Conservation (phyloP, 805 yeast genomes). For the Candida ovalis region DNA sequence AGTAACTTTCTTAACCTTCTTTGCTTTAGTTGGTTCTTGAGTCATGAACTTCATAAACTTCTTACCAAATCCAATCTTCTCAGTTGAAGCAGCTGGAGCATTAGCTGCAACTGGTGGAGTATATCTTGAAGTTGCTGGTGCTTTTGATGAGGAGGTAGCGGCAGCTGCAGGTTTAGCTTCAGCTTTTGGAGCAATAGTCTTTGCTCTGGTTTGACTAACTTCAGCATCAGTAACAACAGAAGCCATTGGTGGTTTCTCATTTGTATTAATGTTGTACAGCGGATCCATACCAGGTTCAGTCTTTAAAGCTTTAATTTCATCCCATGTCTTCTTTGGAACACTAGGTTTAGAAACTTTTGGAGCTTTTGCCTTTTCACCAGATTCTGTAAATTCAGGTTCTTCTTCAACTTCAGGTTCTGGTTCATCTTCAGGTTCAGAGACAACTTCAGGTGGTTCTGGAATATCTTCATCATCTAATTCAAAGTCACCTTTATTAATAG, state of each 20-base stretch:
- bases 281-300: constrained; percentile 33
- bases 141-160: constrained; percentile 9
- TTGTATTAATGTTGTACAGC: constrained; percentile 34
- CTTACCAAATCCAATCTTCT: constrained; percentile 18
- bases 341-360: constrained; percentile 20
- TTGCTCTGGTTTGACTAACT: constrained; percentile 10
- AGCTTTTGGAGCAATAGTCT: constrained; percentile 3
- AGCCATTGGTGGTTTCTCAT: constrained; percentile 36
- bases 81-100: constrained; percentile 1
- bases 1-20: constrained; percentile 12
- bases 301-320: constrained; percentile 23
- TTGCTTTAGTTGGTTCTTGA: constrained; percentile 20
- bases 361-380: constrained; percentile 27
- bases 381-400: constrained; percentile 31
- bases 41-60: constrained; percentile 21
- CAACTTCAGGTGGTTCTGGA: constrained; percentile 27
- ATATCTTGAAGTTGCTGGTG: constrained; percentile 5
- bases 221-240: constrained; percentile 23
- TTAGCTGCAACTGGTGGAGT: constrained; percentile 3
- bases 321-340: constrained; percentile 26
- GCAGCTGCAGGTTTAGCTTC: constrained; percentile 5
- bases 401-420: constrained; percentile 27
- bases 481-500: constrained; percentile 27
- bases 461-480: constrained; percentile 24
- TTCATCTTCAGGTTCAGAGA: constrained; percentile 21